Evolutionary conservation across 2,329 filamentous ascomycete species (phyloP), one percentile per base, ranked within the genome.

Genomic region (Fusarium begoniae): DNA sequence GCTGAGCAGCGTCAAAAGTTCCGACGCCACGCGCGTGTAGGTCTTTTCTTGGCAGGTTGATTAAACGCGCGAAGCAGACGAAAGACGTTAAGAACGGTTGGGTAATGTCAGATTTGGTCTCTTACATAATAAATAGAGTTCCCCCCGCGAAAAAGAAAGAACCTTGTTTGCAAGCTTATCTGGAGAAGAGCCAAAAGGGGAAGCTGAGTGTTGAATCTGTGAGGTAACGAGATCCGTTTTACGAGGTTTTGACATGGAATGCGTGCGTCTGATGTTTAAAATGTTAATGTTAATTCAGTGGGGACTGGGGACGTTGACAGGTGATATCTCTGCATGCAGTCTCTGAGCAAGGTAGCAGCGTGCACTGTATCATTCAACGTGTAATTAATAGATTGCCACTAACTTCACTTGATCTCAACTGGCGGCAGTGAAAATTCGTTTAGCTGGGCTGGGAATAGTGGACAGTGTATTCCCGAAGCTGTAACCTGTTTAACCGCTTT

Each of bases 221-320:
- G 67, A 70, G 59, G 66, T 70, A 70, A 70, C 40, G 10, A 70
- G 41, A 70, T 70, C 41, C 45, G 30, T 51, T 26, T 20, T 32
- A 40, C 10, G 48, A 67, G 64, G 51, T 28, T 40, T n/a, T 20
- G 45, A 22, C 26, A 15, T 51, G 22, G 11, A 38, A 28, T 3
- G 37, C 35, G 24, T 66, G 60, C 48, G 35, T 64, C 47, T 38
- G 35, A 41, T 55, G 35, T 41, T 55, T 26, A 38, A 54, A 48
- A 54, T 55, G 35, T 38, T 20, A 53, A 62, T 69, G 63, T 71
- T 68, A 68, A 74, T 75, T 56, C 15, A 40, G 71, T 64, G 71
- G 72, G 6, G 72, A 63, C 50, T 14, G 45, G 64, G 48, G 56
- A 17, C 3, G 15, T 45, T 57, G 50, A 64, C 55, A 57, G 43